A percentile compares a stretch with the other conserved stretches of the same genome.
Evolutionary conservation across 2,329 filamentous ascomycete species (phyloP).

Genomic region (Nigrospora sphaerica): DNA sequence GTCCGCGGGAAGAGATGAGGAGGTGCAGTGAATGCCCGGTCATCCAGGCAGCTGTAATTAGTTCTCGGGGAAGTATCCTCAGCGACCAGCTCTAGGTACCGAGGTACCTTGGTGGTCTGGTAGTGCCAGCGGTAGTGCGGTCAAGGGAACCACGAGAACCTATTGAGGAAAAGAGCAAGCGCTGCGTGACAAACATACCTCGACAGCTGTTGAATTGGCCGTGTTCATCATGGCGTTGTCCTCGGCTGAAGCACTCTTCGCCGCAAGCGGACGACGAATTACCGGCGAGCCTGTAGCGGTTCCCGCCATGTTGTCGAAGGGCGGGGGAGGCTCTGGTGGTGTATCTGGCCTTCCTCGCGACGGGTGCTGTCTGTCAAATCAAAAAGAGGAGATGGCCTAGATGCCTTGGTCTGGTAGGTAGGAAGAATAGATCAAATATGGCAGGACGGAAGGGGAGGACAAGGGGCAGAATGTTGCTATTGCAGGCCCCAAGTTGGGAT

Average conservation of each 20-base stretch:
- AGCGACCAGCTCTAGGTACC: too few species aligned
- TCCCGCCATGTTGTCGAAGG: slow-evolving; percentile 28
- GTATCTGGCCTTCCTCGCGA: slow-evolving; percentile 1
- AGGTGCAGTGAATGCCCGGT: too few species aligned
- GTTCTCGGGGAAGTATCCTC: too few species aligned
- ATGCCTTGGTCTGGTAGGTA: slow-evolving; percentile 19
- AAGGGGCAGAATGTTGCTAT: background rate
- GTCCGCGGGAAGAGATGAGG: too few species aligned
- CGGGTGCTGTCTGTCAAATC: slow-evolving; percentile 13
- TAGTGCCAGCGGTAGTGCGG: too few species aligned
- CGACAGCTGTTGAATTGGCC: slow-evolving; percentile 22
- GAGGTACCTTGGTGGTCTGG: too few species aligned
- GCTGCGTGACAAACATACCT: slow-evolving; percentile 14
- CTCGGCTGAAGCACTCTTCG: slow-evolving; percentile 24
- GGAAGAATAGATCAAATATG: slow-evolving; percentile 18
- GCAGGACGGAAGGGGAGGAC: slow-evolving; percentile 9
- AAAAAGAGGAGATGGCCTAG: slow-evolving; percentile 17
- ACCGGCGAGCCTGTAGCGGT: slow-evolving; percentile 32
- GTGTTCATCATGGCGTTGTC: slow-evolving; percentile 30
- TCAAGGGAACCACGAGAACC: too few species aligned
- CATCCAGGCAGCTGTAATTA: too few species aligned
- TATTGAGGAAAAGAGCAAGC: too few species aligned
- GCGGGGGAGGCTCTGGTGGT: slow-evolving; percentile 4
- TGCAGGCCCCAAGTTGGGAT: too few species aligned
- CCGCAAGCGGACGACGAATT: slow-evolving; percentile 24